phyloP scores from a whole-genome alignment of 768 basidiomycete genomes.

The Kwoniella shandongensis region DNA sequence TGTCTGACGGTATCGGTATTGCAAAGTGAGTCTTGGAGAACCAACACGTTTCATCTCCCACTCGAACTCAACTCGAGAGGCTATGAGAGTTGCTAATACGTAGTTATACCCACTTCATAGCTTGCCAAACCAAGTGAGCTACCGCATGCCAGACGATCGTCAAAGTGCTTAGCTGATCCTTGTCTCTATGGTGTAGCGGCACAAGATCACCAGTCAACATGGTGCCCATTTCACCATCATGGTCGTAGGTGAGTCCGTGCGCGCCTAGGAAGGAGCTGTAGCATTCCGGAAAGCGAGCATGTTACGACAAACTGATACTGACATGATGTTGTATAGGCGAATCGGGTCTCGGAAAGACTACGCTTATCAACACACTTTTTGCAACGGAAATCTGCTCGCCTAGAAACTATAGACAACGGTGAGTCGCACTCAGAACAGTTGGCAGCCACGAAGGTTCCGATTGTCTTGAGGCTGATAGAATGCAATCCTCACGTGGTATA shows the following conservation, averaged over 20 bases:
- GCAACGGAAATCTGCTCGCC: conserved; percentile 89
- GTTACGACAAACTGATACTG: too few relatives aligned
- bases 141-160: not conserved
- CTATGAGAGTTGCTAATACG: conserved; percentile 1
- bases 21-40: conserved; percentile 47
- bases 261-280: too few relatives aligned
- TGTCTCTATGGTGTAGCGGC: conserved; percentile 64
- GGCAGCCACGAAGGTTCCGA: not conserved
- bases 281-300: too few relatives aligned
- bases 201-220: conserved; percentile 97
- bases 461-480: not conserved
- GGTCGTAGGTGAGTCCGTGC: conserved; percentile 78
- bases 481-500: conserved; percentile 1
- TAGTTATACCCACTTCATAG: conserved; percentile 57
- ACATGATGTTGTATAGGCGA: conserved; percentile 66
- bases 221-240: conserved; percentile 98
- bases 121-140: conserved; percentile 90
- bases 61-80: not conserved
- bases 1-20: conserved; percentile 52
- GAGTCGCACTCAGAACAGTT: conserved; percentile 9
- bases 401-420: conserved; percentile 72
- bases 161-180: conserved; percentile 20
- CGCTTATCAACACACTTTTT: conserved; percentile 97
- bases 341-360: conserved; percentile 95
- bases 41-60: too few relatives aligned